A percentile compares a stretch with the other conserved stretches of the same genome.
Evolutionary conservation across 768 basidiomycete genomes (phyloP).

Genomic region (Lactifluus echinatus): DNA sequence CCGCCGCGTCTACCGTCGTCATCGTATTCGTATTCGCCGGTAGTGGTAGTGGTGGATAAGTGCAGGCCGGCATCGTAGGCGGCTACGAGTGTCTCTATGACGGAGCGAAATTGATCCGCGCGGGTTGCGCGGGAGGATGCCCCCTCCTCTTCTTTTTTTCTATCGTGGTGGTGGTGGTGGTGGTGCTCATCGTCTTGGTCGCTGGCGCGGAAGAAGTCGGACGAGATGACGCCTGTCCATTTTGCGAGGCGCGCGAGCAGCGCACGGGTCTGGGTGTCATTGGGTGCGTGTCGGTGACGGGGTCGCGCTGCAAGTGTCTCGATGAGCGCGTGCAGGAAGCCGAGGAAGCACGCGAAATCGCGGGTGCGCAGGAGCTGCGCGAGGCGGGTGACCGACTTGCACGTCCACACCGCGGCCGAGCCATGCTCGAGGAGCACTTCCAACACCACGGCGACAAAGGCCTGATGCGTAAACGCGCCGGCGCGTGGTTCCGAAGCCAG

Average conservation of each 20-base stretch:
- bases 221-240: constrained; percentile 24
- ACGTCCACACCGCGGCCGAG: constrained; percentile 32
- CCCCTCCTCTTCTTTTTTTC: background rate
- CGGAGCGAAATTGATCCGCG: background rate
- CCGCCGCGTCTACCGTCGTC: no score
- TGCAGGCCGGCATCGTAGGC: background rate
- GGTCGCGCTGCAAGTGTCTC: background rate
- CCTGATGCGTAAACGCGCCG: constrained; percentile 16
- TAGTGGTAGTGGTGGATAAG: background rate
- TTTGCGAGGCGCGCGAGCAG: constrained; percentile 20
- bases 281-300: background rate
- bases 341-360: constrained; percentile 30
- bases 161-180: no score
- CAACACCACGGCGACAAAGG: constrained; percentile 30
- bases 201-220: constrained; percentile 14
- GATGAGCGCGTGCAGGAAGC: constrained; percentile 27
- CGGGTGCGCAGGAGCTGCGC: constrained; percentile 26
- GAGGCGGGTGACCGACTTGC: constrained; percentile 34
- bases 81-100: constrained; percentile 7
- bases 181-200: no score
- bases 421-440: constrained; percentile 24
- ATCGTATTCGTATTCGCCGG: no score
- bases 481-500: background rate
- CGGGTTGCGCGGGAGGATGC: no score
- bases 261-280: background rate